Conservation (phyloP, 129 eudicot genomes). For the Flaveria linearis region DNA sequence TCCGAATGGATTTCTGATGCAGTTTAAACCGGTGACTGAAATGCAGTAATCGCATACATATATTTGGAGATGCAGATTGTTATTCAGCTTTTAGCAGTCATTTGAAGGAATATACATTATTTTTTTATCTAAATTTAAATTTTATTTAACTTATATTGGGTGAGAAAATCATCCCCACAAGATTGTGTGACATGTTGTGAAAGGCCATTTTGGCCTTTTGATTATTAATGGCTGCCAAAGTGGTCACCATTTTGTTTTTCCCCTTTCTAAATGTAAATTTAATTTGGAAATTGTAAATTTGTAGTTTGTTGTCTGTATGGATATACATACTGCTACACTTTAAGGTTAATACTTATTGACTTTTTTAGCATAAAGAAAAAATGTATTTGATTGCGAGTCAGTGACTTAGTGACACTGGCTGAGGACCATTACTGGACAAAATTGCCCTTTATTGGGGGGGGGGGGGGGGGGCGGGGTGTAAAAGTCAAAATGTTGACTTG, state of each 20-base stretch:
- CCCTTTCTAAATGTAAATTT: constrained; percentile 7
- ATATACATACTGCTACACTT: constrained; percentile 30
- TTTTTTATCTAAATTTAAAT: constrained; percentile 11
- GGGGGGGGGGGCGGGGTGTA: not conserved
- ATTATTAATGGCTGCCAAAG: constrained; percentile 31
- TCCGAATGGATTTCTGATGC: constrained; percentile 72
- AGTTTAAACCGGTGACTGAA: constrained; percentile 45
- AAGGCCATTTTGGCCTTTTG: constrained; percentile 35
- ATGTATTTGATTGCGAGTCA: not conserved
- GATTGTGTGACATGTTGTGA: constrained; percentile 45
- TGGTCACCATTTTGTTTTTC: constrained; percentile 29
- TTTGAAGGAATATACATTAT: constrained; percentile 4
- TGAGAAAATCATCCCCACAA: constrained; percentile 36
- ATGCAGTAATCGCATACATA: constrained; percentile 34
- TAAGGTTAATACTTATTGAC: constrained; percentile 10
- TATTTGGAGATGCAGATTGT: constrained; percentile 42
- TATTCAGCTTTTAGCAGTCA: constrained; percentile 22
- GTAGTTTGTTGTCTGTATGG: constrained; percentile 31
- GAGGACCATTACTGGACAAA: constrained; percentile 17
- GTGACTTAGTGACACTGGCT: constrained; percentile 1
- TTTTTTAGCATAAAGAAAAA: not conserved
- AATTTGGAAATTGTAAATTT: constrained; percentile 30
- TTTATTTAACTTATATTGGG: constrained; percentile 30
- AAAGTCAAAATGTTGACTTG: constrained; percentile 26
- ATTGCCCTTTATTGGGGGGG: constrained; percentile 3